phyloP scores from a whole-genome alignment of 2,329 filamentous ascomycete species.

The Monosporascus sp. region DNA sequence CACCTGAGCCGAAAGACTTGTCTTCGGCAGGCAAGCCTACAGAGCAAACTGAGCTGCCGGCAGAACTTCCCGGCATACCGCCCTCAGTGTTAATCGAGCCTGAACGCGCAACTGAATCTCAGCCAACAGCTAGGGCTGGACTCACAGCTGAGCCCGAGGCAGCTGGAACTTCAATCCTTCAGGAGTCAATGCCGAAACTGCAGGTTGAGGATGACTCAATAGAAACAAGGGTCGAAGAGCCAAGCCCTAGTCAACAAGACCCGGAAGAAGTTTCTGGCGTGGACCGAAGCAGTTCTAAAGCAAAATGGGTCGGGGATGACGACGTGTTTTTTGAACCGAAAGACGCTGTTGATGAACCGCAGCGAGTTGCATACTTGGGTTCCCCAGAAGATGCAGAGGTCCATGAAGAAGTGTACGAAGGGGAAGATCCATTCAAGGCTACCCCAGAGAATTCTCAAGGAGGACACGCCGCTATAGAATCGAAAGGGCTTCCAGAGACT shows the following conservation, averaged over 20 bases:
- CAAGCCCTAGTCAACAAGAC: conserved; percentile 8
- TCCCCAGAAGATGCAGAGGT: conserved; percentile 2
- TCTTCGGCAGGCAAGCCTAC: background rate
- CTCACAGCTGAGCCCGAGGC: conserved; percentile 9
- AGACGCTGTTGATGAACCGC: conserved; percentile 9
- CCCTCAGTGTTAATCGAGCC: background rate
- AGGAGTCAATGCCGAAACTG: conserved; percentile 11
- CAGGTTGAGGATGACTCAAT: conserved; percentile 5
- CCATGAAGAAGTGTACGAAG: conserved; percentile 6
- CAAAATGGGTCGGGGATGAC: conserved; percentile 18
- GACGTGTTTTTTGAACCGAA: conserved; percentile 23
- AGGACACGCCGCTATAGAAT: conserved; percentile 1
- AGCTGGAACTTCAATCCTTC: conserved; percentile 13
- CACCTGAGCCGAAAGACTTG: background rate
- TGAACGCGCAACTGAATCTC: conserved; percentile 3
- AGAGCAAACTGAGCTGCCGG: background rate
- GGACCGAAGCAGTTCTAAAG: conserved; percentile 18
- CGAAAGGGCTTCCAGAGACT: conserved; percentile 6
- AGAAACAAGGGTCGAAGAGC: conserved; percentile 9
- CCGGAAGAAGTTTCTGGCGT: conserved; percentile 13
- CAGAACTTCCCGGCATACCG: background rate
- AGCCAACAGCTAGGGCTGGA: conserved; percentile 7
- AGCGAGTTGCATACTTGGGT: conserved; percentile 11
- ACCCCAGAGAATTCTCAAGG: conserved; percentile 6
- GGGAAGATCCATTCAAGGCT: conserved; percentile 1